A percentile compares a stretch with the other conserved stretches of the same genome.
phyloP scores from a whole-genome alignment of 78 protist genomes.

The Isochrysis galbana region DNA sequence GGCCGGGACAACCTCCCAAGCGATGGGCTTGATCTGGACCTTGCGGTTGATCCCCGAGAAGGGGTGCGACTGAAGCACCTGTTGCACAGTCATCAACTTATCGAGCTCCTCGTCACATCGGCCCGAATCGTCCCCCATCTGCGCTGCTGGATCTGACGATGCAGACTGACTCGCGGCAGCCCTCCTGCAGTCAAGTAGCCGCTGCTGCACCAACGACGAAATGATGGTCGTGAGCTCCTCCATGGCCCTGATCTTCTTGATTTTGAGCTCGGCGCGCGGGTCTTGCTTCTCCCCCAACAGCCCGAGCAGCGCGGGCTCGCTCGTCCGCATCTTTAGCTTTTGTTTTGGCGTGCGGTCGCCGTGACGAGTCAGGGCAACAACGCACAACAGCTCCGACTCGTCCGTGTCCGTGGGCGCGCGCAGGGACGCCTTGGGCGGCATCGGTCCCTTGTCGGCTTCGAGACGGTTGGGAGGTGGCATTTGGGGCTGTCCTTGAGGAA shows the following conservation, averaged over 20 bases:
- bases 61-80: conserved; percentile 33
- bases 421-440: not conserved
- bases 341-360: conserved; percentile 75
- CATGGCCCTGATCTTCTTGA: conserved; percentile 52
- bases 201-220: not conserved
- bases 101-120: not conserved
- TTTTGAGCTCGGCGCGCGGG: conserved; percentile 50
- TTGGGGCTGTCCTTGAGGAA: not conserved
- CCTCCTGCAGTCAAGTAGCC: too few species aligned
- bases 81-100: not conserved
- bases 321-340: conserved; percentile 39
- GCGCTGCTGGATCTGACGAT: too few species aligned
- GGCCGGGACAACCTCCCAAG: not conserved
- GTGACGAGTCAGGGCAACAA: conserved; percentile 62
- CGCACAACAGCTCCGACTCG: conserved; percentile 54
- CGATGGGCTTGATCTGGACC: conserved; percentile 59
- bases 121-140: too few species aligned
- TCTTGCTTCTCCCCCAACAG: not conserved
- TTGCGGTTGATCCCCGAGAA: conserved; percentile 67
- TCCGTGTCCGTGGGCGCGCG: not conserved
- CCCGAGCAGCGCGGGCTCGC: conserved; percentile 10
- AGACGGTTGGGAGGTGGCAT: not conserved
- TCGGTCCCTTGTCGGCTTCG: too few species aligned
- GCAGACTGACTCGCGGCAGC: too few species aligned
- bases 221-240: conserved; percentile 3